phyloP scores from a whole-genome alignment of 2,329 filamentous ascomycete species.

The Dothideomycetes sp. region DNA sequence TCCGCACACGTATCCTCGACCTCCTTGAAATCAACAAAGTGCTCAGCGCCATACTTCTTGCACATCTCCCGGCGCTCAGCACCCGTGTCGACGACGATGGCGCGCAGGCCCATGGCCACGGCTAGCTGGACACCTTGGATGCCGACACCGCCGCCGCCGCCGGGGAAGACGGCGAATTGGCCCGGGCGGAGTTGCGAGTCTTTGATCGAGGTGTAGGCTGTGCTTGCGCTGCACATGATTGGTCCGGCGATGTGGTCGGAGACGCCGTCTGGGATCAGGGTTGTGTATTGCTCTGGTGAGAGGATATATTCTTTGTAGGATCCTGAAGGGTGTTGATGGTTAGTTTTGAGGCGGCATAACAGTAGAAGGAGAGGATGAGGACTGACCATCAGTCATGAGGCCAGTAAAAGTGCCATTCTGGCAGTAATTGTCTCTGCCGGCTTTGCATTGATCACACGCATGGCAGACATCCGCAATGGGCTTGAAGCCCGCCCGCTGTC shows the following conservation, averaged over 20 bases:
- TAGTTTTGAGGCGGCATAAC: no score
- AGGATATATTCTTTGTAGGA: constrained; percentile 51
- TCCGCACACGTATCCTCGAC: constrained; percentile 27
- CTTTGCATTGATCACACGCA: constrained; percentile 39
- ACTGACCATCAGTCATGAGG: constrained; percentile 24
- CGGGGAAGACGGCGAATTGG: constrained; percentile 45
- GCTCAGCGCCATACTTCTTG: constrained; percentile 41
- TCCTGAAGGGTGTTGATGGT: constrained; percentile 21
- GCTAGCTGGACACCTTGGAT: constrained; percentile 47
- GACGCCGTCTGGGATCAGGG: constrained; percentile 44
- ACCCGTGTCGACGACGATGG: constrained; percentile 45
- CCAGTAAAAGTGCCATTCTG: constrained; percentile 34
- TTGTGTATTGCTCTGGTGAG: constrained; percentile 43
- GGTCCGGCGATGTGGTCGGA: constrained; percentile 46
- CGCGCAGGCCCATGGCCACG: constrained; percentile 44
- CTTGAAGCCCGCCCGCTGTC: constrained; percentile 43
- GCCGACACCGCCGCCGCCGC: constrained; percentile 46
- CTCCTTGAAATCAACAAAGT: constrained; percentile 45
- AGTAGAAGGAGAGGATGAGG: background rate
- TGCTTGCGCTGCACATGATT: constrained; percentile 49
- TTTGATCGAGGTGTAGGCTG: constrained; percentile 46
- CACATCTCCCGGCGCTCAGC: constrained; percentile 35
- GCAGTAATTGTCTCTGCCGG: constrained; percentile 44
- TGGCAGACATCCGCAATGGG: constrained; percentile 42
- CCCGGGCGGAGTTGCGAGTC: constrained; percentile 39